phyloP scores from a whole-genome alignment of 192 early-diverging fungal genomes.

The Coemansia biformis region DNA sequence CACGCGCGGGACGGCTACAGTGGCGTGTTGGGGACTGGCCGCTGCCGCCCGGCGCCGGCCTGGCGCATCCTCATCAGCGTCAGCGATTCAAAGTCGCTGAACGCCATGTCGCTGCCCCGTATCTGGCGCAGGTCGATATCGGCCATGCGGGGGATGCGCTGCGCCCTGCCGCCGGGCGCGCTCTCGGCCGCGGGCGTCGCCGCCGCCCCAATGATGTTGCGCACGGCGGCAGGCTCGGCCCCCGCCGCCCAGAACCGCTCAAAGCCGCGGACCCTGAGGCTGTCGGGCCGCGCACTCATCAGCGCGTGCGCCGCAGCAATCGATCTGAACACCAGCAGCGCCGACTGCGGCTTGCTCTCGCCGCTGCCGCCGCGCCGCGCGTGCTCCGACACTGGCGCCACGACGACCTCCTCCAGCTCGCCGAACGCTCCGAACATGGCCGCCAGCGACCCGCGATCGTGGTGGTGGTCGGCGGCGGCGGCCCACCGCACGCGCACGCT shows the following conservation, averaged over 20 bases:
- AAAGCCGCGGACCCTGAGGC: slow-evolving; percentile 9
- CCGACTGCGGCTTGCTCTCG: slow-evolving; percentile 9
- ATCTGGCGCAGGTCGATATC: slow-evolving; percentile 25
- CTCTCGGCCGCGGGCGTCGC: background rate
- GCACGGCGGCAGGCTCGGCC: slow-evolving; percentile 22
- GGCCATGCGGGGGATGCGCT: slow-evolving; percentile 17
- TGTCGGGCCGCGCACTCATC: slow-evolving; percentile 15
- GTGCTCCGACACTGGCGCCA: slow-evolving; percentile 26
- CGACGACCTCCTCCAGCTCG: slow-evolving; percentile 36
- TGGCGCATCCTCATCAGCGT: slow-evolving; percentile 48
- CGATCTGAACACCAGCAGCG: slow-evolving; percentile 34
- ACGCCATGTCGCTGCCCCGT: slow-evolving; percentile 23
- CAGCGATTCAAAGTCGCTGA: slow-evolving; percentile 41
- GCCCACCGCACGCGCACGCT: slow-evolving; percentile 33
- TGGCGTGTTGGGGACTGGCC: too few relatives aligned
- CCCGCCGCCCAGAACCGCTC: slow-evolving; percentile 29
- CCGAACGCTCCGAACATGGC: slow-evolving; percentile 25
- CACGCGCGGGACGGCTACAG: too few relatives aligned
- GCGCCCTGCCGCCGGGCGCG: background rate
- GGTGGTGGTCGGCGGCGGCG: background rate
- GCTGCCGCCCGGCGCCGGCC: too few relatives aligned
- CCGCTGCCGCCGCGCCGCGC: slow-evolving; percentile 1
- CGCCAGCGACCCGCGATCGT: slow-evolving; percentile 12
- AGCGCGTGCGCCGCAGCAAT: slow-evolving; percentile 35
- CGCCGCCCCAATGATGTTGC: background rate